These are phyloP conservation scores for Calonectria hawksworthii DNA, from an alignment of 2,329 filamentous ascomycete genomes.

Conservation along the genomic window DNA sequence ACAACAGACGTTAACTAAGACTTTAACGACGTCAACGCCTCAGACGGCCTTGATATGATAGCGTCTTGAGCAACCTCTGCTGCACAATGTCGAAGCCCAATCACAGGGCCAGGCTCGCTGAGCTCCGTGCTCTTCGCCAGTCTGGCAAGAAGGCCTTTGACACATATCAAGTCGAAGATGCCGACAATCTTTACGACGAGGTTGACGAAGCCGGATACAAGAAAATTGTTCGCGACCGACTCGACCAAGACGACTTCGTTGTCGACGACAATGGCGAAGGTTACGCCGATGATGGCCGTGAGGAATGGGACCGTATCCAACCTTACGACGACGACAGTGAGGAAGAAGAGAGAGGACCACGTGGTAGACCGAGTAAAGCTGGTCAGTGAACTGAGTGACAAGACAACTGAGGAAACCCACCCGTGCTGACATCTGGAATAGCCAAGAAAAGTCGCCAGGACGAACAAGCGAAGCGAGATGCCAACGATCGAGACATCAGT, in stretches of 20 bases:
- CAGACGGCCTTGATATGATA: constrained; percentile 37
- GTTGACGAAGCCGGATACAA: constrained; percentile 98
- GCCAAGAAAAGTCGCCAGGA: constrained; percentile 91
- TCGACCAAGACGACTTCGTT: constrained; percentile 97
- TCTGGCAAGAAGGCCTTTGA: constrained; percentile 93
- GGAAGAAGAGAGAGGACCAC: constrained; percentile 51
- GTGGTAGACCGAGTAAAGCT: constrained; percentile 65
- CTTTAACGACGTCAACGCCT: not conserved
- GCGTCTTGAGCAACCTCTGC: constrained; percentile 31
- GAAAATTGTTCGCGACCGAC: constrained; percentile 88
- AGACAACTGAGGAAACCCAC: not conserved
- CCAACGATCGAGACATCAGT: constrained; percentile 91
- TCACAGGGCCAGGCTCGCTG: constrained; percentile 72
- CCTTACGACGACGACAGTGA: constrained; percentile 83
- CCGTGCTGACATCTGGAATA: constrained; percentile 49
- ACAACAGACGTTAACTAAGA: not conserved
- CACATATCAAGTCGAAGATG: constrained; percentile 88
- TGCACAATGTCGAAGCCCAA: constrained; percentile 54
- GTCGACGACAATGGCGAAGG: constrained; percentile 98
- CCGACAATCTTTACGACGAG: constrained; percentile 90
- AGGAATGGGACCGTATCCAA: constrained; percentile 87
- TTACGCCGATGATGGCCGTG: constrained; percentile 95
- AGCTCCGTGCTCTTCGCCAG: constrained; percentile 86
- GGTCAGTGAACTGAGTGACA: constrained; percentile 53
- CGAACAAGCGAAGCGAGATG: constrained; percentile 86